phyloP scores from a whole-genome alignment of 768 basidiomycete species.

The Lactarius deliciosus region DNA sequence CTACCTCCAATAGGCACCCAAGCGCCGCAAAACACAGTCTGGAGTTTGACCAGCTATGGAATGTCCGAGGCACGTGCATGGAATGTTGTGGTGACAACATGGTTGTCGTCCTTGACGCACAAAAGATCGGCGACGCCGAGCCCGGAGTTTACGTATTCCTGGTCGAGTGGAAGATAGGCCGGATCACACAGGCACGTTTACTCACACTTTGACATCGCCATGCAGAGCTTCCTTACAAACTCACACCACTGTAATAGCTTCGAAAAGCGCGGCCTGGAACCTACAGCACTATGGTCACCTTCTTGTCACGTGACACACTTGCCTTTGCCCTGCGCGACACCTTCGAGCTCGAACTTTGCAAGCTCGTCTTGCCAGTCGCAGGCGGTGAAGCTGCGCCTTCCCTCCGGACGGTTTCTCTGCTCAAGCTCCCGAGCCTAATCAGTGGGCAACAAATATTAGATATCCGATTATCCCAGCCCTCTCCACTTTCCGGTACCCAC shows the following conservation, averaged over 20 bases:
- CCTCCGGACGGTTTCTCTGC: slow-evolving; percentile 11
- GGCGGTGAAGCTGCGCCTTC: background rate
- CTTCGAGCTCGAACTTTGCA: slow-evolving; percentile 14
- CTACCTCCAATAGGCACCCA: slow-evolving; percentile 13
- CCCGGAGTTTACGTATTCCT: slow-evolving; percentile 11
- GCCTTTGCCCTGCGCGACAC: slow-evolving; percentile 1
- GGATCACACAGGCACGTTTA: slow-evolving; percentile 12
- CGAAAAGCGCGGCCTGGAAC: background rate
- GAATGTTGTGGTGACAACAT: slow-evolving; percentile 25
- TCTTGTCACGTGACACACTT: slow-evolving; percentile 14
- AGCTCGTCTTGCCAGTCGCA: background rate
- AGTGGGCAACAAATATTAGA: slow-evolving; percentile 6
- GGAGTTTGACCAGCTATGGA: slow-evolving; percentile 7
- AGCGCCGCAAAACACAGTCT: slow-evolving; percentile 4
- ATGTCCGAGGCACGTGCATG: slow-evolving; percentile 1
- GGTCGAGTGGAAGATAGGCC: slow-evolving; percentile 18
- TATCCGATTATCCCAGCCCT: slow-evolving; percentile 11
- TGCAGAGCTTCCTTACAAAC: background rate
- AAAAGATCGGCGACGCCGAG: background rate
- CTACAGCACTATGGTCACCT: slow-evolving; percentile 13
- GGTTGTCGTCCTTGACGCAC: slow-evolving; percentile 10
- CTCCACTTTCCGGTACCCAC: slow-evolving; percentile 8
- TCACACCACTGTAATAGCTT: slow-evolving; percentile 2
- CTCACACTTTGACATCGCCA: background rate
- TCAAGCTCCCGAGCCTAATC: slow-evolving; percentile 14